A percentile compares a stretch with the other conserved stretches of the same genome.
Conservation (phyloP, 108 stramenopile species). For the Cyclostephanos tholiformis region DNA sequence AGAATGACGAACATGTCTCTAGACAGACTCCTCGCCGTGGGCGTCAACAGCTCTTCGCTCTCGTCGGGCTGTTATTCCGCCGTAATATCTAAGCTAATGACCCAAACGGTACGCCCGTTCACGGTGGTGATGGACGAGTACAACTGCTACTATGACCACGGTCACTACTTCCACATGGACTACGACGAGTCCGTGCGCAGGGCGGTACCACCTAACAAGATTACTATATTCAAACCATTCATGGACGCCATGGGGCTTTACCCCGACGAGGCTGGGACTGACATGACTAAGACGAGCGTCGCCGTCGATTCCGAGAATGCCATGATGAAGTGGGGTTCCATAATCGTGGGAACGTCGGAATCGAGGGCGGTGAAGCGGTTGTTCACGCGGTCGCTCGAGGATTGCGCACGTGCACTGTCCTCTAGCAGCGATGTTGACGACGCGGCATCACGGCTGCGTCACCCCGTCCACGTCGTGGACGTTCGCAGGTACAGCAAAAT, state of each 20-base stretch:
- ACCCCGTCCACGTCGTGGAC: constrained; percentile 57
- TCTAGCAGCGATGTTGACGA: constrained; percentile 7
- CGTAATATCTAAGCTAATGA: constrained; percentile 67
- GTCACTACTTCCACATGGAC: constrained; percentile 83
- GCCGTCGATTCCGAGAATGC: constrained; percentile 8
- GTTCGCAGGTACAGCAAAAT: constrained; percentile 65
- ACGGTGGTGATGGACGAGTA: constrained; percentile 79
- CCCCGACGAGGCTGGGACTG: constrained; percentile 44
- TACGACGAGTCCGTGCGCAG: constrained; percentile 69
- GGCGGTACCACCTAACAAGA: constrained; percentile 68
- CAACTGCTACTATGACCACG: constrained; percentile 78
- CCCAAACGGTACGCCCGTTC: constrained; percentile 71
- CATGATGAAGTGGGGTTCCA: constrained; percentile 67
- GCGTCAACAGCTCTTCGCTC: constrained; percentile 44
- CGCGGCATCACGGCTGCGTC: not conserved
- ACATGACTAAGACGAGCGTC: constrained; percentile 19
- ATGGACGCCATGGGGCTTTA: constrained; percentile 72
- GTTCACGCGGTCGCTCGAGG: constrained; percentile 60
- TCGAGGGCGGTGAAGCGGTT: constrained; percentile 60
- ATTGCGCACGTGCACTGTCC: constrained; percentile 36
- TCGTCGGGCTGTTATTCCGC: constrained; percentile 72
- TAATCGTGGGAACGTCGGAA: constrained; percentile 68
- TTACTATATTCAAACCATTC: constrained; percentile 74
- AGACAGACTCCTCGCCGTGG: constrained; percentile 60
- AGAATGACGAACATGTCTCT: constrained; percentile 33